phyloP scores from a whole-genome alignment of 257 asterid genomes.

The Solanum ahanhuiri region DNA sequence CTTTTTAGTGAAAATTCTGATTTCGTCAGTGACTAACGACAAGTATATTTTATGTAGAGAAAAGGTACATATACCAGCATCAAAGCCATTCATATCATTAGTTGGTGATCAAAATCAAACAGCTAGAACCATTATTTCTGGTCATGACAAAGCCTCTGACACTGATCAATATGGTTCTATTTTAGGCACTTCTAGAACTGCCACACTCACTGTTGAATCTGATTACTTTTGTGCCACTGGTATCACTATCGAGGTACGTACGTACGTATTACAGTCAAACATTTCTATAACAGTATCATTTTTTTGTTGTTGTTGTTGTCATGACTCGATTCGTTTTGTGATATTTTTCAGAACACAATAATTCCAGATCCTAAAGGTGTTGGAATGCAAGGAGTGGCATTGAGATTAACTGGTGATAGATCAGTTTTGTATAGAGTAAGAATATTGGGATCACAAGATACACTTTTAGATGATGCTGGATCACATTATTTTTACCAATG shows the following conservation, averaged over 20 bases:
- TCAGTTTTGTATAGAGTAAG: constrained; percentile 56
- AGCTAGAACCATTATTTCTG: constrained; percentile 39
- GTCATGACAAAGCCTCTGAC: constrained; percentile 81
- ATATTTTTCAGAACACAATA: constrained; percentile 44
- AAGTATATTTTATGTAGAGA: constrained; percentile 34
- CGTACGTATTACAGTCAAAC: not conserved
- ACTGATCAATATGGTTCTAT: constrained; percentile 16
- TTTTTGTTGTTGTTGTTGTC: not conserved
- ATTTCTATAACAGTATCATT: not conserved
- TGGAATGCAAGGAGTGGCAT: constrained; percentile 76
- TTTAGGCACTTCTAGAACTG: constrained; percentile 60
- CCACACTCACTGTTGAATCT: constrained; percentile 56
- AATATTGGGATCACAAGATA: constrained; percentile 77
- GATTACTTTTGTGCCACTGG: constrained; percentile 70
- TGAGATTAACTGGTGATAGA: constrained; percentile 53
- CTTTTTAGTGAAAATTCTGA: not conserved
- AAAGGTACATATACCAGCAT: constrained; percentile 51
- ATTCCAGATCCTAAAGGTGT: constrained; percentile 20
- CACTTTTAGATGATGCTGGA: constrained; percentile 65
- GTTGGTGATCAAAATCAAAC: constrained; percentile 39
- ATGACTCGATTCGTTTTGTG: not conserved
- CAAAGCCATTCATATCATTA: constrained; percentile 60
- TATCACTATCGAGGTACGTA: constrained; percentile 55
- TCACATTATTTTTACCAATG: constrained; percentile 52
- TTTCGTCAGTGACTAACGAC: too few species aligned